Base-by-base conservation (phyloP, 2,329 filamentous ascomycete genomes). In the Beauveria australis region DNA sequence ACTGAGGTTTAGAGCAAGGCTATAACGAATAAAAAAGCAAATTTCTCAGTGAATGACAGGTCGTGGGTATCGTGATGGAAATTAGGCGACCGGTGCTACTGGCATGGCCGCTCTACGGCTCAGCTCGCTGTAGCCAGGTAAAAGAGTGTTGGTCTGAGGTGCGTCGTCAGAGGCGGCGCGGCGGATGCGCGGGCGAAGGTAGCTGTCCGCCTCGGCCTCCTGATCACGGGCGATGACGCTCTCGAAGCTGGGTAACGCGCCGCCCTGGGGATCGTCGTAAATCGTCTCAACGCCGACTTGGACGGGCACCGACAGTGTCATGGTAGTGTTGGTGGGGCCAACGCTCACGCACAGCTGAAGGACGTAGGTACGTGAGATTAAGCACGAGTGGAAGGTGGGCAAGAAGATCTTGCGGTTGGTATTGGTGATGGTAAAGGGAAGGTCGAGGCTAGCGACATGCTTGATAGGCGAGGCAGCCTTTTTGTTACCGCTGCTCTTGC, bases 341-440 rank as follows among this genome's bases (percentile, higher is more conserved):
- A 75, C 72, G 1, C 74, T 74, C 5, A 84, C 62, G 7, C 72
- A 74, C 6, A 85, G 66, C 64, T 78, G 76, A 33, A 85, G 67
- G 5, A 78, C 75, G 69, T 85, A 85, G n/a, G 78, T 76, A 28
- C 82, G 78, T 8, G 80, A 81, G 43, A 76, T 73, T 68, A 85
- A 78, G 72, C 82, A 85, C 9, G 79, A 80, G 72, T 84, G 80
- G 67, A 85, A 85, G 5, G 80, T 81, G 0, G 82, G 82, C 24
- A 84, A 63, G 64, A 84, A 81, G 9, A 77, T 73, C 68, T 78
- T 81, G 66, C 75, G 78, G 69, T 76, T 78, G 30, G 71, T 68
- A 9, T 72, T 69, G 4, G 81, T 79, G 37, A 85, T 68, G 18
- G 70, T 67, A 61, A 85, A 72, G 1, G 81, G 81, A 1, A 85